Evolutionary conservation across 306 rosid species (phyloP).

Genomic region (Cyclanthera cordifolia): DNA sequence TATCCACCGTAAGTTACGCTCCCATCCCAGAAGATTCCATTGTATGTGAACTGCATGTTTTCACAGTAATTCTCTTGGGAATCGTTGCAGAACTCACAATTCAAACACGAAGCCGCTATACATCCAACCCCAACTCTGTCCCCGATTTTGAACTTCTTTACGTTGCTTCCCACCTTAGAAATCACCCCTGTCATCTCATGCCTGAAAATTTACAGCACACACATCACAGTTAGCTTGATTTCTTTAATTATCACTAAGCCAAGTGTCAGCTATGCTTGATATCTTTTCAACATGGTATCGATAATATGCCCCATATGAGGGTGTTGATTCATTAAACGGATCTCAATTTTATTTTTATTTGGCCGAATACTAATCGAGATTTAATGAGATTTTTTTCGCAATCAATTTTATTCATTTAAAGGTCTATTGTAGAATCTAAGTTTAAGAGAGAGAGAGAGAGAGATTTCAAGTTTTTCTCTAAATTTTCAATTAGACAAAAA

Average conservation of each 20-base stretch:
- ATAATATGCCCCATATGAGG: too few relatives aligned
- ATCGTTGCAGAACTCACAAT: constrained; percentile 39
- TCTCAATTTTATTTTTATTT: too few relatives aligned
- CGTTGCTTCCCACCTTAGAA: constrained; percentile 50
- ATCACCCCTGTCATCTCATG: constrained; percentile 61
- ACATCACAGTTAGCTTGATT: neutral
- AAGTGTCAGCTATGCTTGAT: too few relatives aligned
- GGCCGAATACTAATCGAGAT: too few relatives aligned
- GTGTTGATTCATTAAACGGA: too few relatives aligned
- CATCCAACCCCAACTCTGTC: constrained; percentile 70
- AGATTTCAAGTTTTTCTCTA: neutral
- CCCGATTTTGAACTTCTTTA: constrained; percentile 44
- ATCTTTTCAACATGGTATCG: too few relatives aligned
- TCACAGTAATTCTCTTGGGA: constrained; percentile 57
- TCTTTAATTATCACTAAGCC: too few relatives aligned
- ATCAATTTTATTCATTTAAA: too few relatives aligned
- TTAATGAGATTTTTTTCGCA: too few relatives aligned
- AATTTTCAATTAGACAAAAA: too few relatives aligned
- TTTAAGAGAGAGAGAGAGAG: neutral
- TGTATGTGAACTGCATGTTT: constrained; percentile 30
- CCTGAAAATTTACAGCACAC: constrained; percentile 10
- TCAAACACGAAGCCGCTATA: constrained; percentile 53
- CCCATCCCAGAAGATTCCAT: constrained; percentile 82
- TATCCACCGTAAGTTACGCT: constrained; percentile 70
- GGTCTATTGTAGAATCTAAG: too few relatives aligned